Base-by-base conservation (phyloP, 768 basidiomycete species). In the Calocera cornea region DNA sequence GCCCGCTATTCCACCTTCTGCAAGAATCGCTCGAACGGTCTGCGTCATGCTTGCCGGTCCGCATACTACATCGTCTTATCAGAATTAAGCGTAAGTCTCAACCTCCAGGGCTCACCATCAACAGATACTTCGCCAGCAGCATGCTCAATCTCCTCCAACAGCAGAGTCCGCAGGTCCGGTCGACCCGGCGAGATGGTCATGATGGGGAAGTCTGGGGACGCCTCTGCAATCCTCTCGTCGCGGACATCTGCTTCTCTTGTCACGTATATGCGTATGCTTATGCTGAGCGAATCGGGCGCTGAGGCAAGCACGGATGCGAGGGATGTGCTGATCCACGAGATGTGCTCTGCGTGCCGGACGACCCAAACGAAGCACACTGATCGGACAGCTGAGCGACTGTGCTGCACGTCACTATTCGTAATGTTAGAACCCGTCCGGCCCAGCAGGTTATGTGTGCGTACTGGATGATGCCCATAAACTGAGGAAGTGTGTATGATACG, bases 401-500 rank as follows among this genome's bases (percentile, higher is more conserved):
- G 47, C 19, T 34, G 5, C 10, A 44, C 65, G 24, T 47, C 38
- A 27, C 65, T 66, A 34, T 10, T 5, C 7, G 19, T 19, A 40
- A 27, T n/a, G 64, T 60, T 19, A 60, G 31, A 60, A 29, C 54
- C 16, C 27, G 24, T 10, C 11, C 11, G 12, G 31, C 40, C 17
- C 19, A 3, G 22, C 17, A 27, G 65, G 33, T 3, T 8, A 34
- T 5, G 31, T 7, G n/a, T 41, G 38, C 65, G 7, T 49, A 66
- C 65, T 66, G 27, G 2, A 66, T 47, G n/a, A 41, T 38, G 44
- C 41, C 41, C 19, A 47, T 24, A 19, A 66, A 49, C 31, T 41
- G 44, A 14, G 65, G 44, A 2, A 66, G 41, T 27, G 65, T 66
- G 44, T 66, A 66, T 24, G 65, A 41, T 22, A 66, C 65, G 22